These are phyloP conservation scores for Auriculariales sp. DNA, from an alignment of 768 basidiomycete species.

Conservation along the genomic window DNA sequence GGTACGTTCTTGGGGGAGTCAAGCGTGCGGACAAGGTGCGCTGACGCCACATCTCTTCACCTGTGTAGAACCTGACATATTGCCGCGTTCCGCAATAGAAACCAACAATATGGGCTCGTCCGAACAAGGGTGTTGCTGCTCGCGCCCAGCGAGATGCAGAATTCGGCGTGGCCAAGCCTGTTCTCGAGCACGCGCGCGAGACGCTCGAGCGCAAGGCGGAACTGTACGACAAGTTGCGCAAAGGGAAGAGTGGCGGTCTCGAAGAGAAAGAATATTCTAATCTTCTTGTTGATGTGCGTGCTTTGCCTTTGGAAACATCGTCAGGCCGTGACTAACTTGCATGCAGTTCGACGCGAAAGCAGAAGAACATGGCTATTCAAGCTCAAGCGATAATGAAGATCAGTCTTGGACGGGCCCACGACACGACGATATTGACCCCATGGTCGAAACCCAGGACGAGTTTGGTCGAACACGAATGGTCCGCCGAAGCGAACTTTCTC, in stretches of 20 bases:
- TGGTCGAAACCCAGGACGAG: constrained; percentile 79
- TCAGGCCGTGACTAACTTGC: background rate
- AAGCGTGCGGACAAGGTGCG: constrained; percentile 58
- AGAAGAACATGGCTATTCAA: constrained; percentile 34
- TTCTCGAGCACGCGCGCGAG: constrained; percentile 56
- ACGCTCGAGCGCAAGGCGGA: constrained; percentile 63
- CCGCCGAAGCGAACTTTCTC: constrained; percentile 62
- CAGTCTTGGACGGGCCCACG: constrained; percentile 57
- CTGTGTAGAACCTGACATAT: background rate
- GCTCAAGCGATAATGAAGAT: constrained; percentile 64
- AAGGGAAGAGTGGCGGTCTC: constrained; percentile 67
- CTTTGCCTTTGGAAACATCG: background rate
- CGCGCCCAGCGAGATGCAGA: constrained; percentile 58
- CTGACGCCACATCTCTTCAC: background rate
- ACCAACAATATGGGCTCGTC: constrained; percentile 59
- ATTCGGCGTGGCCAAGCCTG: constrained; percentile 48
- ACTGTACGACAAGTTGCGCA: constrained; percentile 64
- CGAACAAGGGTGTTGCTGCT: constrained; percentile 56
- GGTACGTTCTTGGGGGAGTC: constrained; percentile 42
- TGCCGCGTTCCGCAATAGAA: constrained; percentile 30
- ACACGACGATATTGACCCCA: constrained; percentile 46
- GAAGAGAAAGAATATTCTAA: constrained; percentile 58
- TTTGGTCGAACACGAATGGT: constrained; percentile 65
- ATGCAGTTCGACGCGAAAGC: constrained; percentile 53
- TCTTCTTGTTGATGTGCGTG: constrained; percentile 63